These are phyloP conservation scores for Bruguiera parviflora DNA, from an alignment of 345 rosid species.

Conservation along the genomic window DNA sequence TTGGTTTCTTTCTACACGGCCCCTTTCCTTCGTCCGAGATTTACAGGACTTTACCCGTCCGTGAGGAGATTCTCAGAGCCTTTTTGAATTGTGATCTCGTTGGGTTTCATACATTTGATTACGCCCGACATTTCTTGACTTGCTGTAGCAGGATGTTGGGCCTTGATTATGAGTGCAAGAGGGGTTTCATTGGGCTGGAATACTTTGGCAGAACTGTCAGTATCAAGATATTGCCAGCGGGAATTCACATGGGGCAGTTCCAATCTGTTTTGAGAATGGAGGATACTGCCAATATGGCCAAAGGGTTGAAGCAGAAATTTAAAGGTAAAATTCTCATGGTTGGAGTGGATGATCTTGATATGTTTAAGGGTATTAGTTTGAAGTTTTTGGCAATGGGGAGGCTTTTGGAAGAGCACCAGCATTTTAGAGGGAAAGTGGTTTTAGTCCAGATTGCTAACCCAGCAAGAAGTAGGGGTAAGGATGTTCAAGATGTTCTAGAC, in stretches of 20 bases:
- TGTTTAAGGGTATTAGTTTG: slow-evolving; percentile 70
- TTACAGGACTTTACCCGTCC: slow-evolving; percentile 60
- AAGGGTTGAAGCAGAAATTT: slow-evolving; percentile 51
- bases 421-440: slow-evolving; percentile 53
- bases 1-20: slow-evolving; percentile 71
- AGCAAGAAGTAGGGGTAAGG: slow-evolving; percentile 71
- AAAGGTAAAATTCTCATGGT: slow-evolving; percentile 52
- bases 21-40: slow-evolving; percentile 79
- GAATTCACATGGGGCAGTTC: slow-evolving; percentile 77
- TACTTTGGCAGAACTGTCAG: slow-evolving; percentile 72
- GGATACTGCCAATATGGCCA: slow-evolving; percentile 40
- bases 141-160: slow-evolving; percentile 84
- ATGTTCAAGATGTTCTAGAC: slow-evolving; percentile 53
- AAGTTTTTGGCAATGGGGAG: slow-evolving; percentile 69
- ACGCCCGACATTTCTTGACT: slow-evolving; percentile 81
- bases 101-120: slow-evolving; percentile 84
- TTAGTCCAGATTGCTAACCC: slow-evolving; percentile 79
- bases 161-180: slow-evolving; percentile 64
- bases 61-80: slow-evolving; percentile 66
- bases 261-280: slow-evolving; percentile 40
- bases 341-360: slow-evolving; percentile 79
- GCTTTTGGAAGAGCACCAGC: slow-evolving; percentile 45
- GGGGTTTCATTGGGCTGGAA: slow-evolving; percentile 83
- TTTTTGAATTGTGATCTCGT: slow-evolving; percentile 75
- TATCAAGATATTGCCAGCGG: slow-evolving; percentile 70